Evolutionary conservation across 2,329 filamentous ascomycete genomes (phyloP).

Genomic region (Metarhizium rileyi): DNA sequence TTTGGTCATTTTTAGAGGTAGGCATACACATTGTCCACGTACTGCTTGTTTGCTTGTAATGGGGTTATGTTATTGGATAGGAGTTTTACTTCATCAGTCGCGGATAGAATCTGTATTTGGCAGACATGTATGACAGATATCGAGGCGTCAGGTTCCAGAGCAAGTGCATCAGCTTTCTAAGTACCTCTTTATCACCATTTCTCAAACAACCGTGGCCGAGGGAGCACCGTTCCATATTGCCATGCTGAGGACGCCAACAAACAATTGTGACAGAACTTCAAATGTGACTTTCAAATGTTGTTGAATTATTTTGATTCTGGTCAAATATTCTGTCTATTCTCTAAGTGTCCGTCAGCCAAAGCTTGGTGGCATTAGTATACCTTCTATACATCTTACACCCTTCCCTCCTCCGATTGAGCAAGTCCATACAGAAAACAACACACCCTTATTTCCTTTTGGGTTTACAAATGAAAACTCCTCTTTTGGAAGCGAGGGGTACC

Average conservation of each 20-base stretch:
- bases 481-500: background rate
- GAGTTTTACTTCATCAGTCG: too few relatives aligned
- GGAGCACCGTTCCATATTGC: background rate
- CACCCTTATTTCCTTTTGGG: background rate
- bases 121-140: too few relatives aligned
- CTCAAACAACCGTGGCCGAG: background rate
- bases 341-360: background rate
- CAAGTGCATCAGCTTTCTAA: too few relatives aligned
- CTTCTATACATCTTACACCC: background rate
- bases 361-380: background rate
- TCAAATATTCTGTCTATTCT: constrained; percentile 2
- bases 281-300: too few relatives aligned
- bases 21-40: background rate
- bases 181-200: too few relatives aligned
- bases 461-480: background rate
- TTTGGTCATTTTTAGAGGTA: constrained; percentile 20
- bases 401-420: background rate
- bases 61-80: background rate
- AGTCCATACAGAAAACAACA: background rate
- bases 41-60: background rate
- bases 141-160: too few relatives aligned
- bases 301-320: background rate
- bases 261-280: background rate
- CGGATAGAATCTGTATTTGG: too few relatives aligned
- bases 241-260: background rate